phyloP scores from a whole-genome alignment of 768 basidiomycete genomes.

The Boletales sp. region DNA sequence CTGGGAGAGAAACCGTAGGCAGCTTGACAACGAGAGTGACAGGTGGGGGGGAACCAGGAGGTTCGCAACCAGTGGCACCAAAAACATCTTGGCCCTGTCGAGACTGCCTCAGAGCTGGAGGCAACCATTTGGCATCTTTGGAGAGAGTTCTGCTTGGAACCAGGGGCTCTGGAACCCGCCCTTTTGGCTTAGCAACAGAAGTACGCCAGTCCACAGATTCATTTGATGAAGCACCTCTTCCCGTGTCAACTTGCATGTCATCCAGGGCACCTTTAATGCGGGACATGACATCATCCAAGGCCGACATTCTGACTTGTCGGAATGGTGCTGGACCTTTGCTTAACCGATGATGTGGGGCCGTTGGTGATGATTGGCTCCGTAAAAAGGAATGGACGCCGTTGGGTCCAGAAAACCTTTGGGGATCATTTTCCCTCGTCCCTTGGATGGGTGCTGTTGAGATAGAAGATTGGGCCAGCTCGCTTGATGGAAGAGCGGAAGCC shows the following conservation, averaged over 20 bases:
- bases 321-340: slow-evolving; percentile 28
- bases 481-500: slow-evolving; percentile 2
- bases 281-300: slow-evolving; percentile 79
- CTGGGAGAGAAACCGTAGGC: slow-evolving; percentile 39
- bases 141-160: slow-evolving; percentile 14
- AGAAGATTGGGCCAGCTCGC: slow-evolving; percentile 6
- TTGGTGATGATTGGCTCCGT: slow-evolving; percentile 16
- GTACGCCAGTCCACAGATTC: slow-evolving; percentile 22
- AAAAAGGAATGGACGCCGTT: slow-evolving; percentile 17
- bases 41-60: slow-evolving; percentile 45
- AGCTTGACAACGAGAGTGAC: slow-evolving; percentile 42
- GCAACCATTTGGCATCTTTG: slow-evolving; percentile 51
- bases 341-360: slow-evolving; percentile 19
- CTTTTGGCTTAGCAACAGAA: slow-evolving; percentile 18
- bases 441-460: background rate
- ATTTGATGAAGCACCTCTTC: slow-evolving; percentile 16
- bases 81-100: slow-evolving; percentile 38
- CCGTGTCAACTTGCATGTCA: slow-evolving; percentile 54
- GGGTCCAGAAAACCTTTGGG: slow-evolving; percentile 13
- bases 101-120: slow-evolving; percentile 47
- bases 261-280: slow-evolving; percentile 80
- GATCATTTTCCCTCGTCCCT: slow-evolving; percentile 18
- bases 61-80: slow-evolving; percentile 44
- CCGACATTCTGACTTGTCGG: slow-evolving; percentile 60
- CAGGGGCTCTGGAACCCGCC: slow-evolving; percentile 16